phyloP scores from a whole-genome alignment of 208 protist species.

The Blastocrithidia nonstop region DNA sequence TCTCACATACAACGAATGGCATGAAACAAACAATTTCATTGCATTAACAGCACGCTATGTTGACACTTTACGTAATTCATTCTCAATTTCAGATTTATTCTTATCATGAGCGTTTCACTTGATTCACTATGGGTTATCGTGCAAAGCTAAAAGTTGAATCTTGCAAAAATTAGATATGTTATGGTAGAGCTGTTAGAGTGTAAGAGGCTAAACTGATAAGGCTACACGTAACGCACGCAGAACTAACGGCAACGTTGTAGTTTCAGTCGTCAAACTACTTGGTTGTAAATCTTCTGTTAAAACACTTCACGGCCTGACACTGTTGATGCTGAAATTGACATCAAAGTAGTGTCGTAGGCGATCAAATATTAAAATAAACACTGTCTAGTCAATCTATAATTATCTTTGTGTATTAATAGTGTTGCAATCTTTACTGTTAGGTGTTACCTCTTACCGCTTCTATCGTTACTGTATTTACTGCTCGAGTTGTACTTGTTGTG shows the following conservation, averaged over 20 bases:
- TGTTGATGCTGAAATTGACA: conserved; percentile 26
- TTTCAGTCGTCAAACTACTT: conserved; percentile 58
- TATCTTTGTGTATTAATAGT: too few species aligned
- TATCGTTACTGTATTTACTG: conserved; percentile 1
- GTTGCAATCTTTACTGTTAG: too few species aligned
- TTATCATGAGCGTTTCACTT: too few species aligned
- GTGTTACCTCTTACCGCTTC: too few species aligned
- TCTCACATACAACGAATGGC: conserved; percentile 55
- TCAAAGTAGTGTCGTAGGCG: conserved; percentile 72
- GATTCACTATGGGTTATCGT: not conserved
- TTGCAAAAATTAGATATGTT: conserved; percentile 9
- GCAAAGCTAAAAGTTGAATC: conserved; percentile 18
- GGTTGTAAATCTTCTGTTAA: conserved; percentile 36
- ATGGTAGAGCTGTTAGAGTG: conserved; percentile 12
- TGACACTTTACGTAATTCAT: not conserved
- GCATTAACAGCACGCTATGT: not conserved
- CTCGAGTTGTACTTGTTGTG: not conserved
- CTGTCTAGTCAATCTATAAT: not conserved
- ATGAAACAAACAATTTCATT: conserved; percentile 17
- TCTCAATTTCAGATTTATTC: too few species aligned
- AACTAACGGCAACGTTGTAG: conserved; percentile 48
- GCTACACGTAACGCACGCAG: conserved; percentile 12
- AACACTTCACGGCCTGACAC: conserved; percentile 46
- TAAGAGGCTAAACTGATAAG: conserved; percentile 13
- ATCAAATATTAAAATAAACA: conserved; percentile 52